Evolutionary conservation across 2,329 filamentous ascomycete genomes (phyloP), one percentile per base, ranked within the genome.

Genomic region (Penicillium sp.): DNA sequence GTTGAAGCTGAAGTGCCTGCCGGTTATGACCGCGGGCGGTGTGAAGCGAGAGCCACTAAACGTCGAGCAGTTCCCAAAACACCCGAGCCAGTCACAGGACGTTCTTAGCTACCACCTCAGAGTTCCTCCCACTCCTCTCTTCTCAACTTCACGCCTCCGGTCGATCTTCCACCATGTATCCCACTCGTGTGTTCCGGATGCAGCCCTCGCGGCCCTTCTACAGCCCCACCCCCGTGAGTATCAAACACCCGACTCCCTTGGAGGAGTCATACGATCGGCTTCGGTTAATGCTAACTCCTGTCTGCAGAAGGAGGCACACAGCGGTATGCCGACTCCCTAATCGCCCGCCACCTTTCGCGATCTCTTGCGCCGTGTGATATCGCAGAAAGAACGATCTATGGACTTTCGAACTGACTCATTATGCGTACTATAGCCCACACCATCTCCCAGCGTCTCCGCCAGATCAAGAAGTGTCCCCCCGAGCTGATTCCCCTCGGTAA

Each of bases 401-500:
- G 24, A 29, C 18, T 39, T 49, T 54, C 58, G 52, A 56, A 61
- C 63, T 68, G 55, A 70, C 58, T 42, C 20, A 43, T 56, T 50
- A 59, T 40, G 30, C 18, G 62, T 65, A n/a, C n/a, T n/a, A 36
- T 52, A 99, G 94, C 91, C 73, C 94, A 97, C 81, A 97, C 93
- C 68, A 86, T 97, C 77, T 96, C 93, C 63, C 94, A 97, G 82
- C 90, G 93, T 74, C 82, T 99, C 68, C 89, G 92, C 74, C 88
- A 86, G 73, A 82, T 97, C 70, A 92, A 89, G 84, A 86, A 87
- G 78, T 88, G 97, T 71, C 94, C 94, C 64, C 86, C 91, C 65
- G 94, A 99, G 83, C 83, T 99, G 84, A 85, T 92, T 66, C 94
- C 94, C 70, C 88, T 99, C 67, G 92, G 92, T 96, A 87, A 75